Evolutionary conservation across 371 early-diverging fungal species (phyloP).

Genomic region (Batrachochytrium dendrobatidis): DNA sequence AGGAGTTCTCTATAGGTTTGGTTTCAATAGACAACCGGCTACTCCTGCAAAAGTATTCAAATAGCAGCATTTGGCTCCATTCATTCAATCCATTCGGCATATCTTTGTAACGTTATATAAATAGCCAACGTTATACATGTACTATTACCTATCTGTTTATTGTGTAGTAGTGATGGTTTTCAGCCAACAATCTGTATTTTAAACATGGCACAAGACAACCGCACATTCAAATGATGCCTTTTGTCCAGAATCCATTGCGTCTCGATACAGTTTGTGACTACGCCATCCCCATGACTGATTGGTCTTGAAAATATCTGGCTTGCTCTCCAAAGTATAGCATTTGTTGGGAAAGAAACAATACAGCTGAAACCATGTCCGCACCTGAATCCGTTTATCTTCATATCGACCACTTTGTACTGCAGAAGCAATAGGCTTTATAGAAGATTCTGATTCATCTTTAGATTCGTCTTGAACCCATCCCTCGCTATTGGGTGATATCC

Average conservation of each 20-base stretch:
- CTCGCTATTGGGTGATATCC: not conserved
- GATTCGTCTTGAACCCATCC: conserved; percentile 8
- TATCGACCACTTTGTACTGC: not conserved
- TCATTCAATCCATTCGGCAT: too few species aligned
- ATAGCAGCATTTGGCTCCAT: too few species aligned
- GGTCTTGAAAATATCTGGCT: conserved; percentile 30
- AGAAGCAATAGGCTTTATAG: too few species aligned
- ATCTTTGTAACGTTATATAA: too few species aligned
- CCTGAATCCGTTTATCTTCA: not conserved
- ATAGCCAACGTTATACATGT: too few species aligned
- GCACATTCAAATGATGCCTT: conserved; percentile 1
- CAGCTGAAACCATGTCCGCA: conserved; percentile 24
- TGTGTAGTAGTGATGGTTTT: too few species aligned
- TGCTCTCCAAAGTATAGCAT: conserved; percentile 29
- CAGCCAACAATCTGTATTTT: not conserved
- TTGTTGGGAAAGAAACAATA: conserved; percentile 18
- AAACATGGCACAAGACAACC: conserved; percentile 12
- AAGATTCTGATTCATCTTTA: too few species aligned
- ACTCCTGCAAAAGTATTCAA: too few species aligned
- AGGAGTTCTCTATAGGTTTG: conserved; percentile 3
- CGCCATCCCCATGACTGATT: conserved; percentile 35
- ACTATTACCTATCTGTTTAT: too few species aligned
- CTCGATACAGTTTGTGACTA: conserved; percentile 20
- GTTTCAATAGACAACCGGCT: too few species aligned
- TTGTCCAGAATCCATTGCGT: conserved; percentile 1